phyloP scores from a whole-genome alignment of 495 filamentous ascomycete genomes.

The Filosporella fistucella region DNA sequence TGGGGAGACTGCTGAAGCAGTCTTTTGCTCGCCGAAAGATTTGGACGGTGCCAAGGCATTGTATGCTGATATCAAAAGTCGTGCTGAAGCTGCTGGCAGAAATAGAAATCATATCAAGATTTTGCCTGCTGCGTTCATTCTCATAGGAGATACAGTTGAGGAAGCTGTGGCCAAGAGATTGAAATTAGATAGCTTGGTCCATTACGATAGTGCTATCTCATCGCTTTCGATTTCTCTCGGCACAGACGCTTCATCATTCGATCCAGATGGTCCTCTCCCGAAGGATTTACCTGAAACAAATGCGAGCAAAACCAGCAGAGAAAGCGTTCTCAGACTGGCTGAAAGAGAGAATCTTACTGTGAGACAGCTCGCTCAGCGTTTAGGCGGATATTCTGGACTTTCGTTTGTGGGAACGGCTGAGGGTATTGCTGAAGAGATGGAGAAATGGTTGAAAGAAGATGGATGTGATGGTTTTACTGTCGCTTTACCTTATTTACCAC shows the following conservation, averaged over 20 bases:
- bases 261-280: constrained; percentile 30
- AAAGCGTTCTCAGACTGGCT: constrained; percentile 29
- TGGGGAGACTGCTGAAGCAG: constrained; percentile 56
- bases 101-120: constrained; percentile 55
- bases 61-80: constrained; percentile 49
- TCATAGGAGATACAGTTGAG: constrained; percentile 49
- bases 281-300: constrained; percentile 42
- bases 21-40: constrained; percentile 42
- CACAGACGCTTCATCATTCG: constrained; percentile 45
- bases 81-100: constrained; percentile 44
- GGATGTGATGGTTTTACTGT: constrained; percentile 63
- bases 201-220: constrained; percentile 49
- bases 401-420: constrained; percentile 49
- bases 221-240: constrained; percentile 53
- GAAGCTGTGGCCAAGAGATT: constrained; percentile 46
- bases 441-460: constrained; percentile 55
- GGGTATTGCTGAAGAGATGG: constrained; percentile 56
- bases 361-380: constrained; percentile 51
- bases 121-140: constrained; percentile 52
- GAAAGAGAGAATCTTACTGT: constrained; percentile 38
- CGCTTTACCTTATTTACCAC: constrained; percentile 28
- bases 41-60: constrained; percentile 44
- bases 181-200: constrained; percentile 46
- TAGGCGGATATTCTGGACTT: constrained; percentile 50
- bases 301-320: constrained; percentile 35